Evolutionary conservation across 2,329 filamentous ascomycete genomes (phyloP), one percentile per base, ranked within the genome.

Genomic region (Diaporthe sp.): DNA sequence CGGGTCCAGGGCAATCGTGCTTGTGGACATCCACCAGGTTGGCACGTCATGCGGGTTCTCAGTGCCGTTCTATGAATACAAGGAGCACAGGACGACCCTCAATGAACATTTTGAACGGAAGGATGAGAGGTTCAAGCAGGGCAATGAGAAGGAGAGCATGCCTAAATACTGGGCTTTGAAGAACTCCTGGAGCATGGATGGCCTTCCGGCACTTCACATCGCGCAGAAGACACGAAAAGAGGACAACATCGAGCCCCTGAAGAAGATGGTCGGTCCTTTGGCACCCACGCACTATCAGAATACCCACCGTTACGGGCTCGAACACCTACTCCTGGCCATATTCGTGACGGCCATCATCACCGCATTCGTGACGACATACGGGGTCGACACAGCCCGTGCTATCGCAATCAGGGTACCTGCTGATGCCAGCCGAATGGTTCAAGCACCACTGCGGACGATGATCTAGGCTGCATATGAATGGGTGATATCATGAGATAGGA

Each of bases 91-190:
- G 10, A 79, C 78, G 46, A 82, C 81, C 2, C 79, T 86, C 9
- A 80, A 83, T 59, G 81, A 85, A 10, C 75, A 77, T 67, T 84
- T 83, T 71, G 75, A 74, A 25, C 83, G 80, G 55, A 84, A 82
- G 77, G 81, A 79, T 37, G 79, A 80, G 10, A 81, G 77, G 61
- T 84, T 78, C 76, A 79, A 79, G 71, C 74, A 76, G 4, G 84
- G 84, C 0, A 81, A 82, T 39, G 79, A 81, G 46, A 81, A 83
- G 22, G 84, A 86, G 76, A 84, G 80, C 51, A 82, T 85, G 77
- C 82, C 80, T 22, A 80, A 79, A 34, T 86, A 86, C 77, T 86
- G 85, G 84, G 85, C 85, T 0, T 75, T 79, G 53, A 86, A 86
- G 78, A 86, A 85, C 69, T 79, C 84, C 0, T 84, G 79, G 77